Percentiles rank a stretch among this genome's conserved stretches.
Conservation (phyloP, 495 filamentous ascomycete genomes). For the Penicillium cataractarum region DNA sequence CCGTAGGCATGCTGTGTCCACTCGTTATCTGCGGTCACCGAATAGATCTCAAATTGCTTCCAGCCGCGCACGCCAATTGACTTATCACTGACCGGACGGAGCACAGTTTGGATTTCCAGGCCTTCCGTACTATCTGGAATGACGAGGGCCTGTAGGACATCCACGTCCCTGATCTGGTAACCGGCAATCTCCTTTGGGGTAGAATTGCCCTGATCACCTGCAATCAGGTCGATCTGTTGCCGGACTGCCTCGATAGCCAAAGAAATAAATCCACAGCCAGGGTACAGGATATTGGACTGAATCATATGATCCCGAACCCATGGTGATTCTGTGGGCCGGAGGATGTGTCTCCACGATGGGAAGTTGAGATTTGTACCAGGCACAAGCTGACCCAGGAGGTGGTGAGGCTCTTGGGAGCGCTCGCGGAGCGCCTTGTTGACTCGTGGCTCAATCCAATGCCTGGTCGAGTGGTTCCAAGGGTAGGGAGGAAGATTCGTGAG, state of each 20-base stretch:
- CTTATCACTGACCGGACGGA: background rate
- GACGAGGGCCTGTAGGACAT: background rate
- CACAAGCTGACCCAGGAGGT: constrained; percentile 18
- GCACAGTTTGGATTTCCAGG: background rate
- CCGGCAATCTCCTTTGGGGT: background rate
- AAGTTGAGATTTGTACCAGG: constrained; percentile 9
- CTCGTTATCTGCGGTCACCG: background rate
- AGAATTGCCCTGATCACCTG: background rate
- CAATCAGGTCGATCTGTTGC: constrained; percentile 7
- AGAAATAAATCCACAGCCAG: constrained; percentile 26
- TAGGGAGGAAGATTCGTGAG: constrained; percentile 38
- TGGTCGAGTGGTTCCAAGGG: constrained; percentile 37
- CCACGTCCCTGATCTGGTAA: background rate
- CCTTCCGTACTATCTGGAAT: background rate
- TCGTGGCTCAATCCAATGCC: constrained; percentile 33
- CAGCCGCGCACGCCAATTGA: background rate
- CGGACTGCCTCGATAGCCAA: constrained; percentile 35
- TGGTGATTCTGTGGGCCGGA: constrained; percentile 16
- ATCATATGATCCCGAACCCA: constrained; percentile 31
- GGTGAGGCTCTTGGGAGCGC: constrained; percentile 13
- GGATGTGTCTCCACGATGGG: constrained; percentile 20
- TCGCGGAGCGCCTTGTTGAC: constrained; percentile 23
- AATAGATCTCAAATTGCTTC: background rate
- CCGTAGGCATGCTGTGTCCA: background rate
- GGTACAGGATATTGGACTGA: constrained; percentile 20